Conservation (phyloP, 2,329 filamentous ascomycete genomes). For the Ophiosphaerella narmari region DNA sequence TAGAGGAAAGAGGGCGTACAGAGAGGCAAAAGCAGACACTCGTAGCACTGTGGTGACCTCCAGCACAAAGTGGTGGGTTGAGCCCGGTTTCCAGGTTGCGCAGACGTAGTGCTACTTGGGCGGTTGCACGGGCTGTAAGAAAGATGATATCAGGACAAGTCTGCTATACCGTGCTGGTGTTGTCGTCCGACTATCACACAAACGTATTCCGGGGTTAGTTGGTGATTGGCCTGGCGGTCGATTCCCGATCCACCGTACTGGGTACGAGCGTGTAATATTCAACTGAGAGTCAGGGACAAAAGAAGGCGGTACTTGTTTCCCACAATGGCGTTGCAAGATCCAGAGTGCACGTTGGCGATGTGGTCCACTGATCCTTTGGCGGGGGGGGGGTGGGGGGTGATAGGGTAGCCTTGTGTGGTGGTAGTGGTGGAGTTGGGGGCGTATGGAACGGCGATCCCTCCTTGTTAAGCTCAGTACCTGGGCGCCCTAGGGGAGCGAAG, state of each 20-base stretch:
- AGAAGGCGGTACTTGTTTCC: constrained; percentile 16
- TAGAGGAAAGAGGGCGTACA: constrained; percentile 48
- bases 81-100: constrained; percentile 54
- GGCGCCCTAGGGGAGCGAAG: constrained; percentile 50
- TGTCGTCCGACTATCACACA: constrained; percentile 28
- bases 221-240: constrained; percentile 12
- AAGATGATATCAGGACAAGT: constrained; percentile 41
- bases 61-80: constrained; percentile 44
- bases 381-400: constrained; percentile 16
- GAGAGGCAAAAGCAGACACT: constrained; percentile 42
- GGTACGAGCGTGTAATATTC: constrained; percentile 34
- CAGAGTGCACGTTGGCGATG: constrained; percentile 40
- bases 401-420: constrained; percentile 22
- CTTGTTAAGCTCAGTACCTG: constrained; percentile 57
- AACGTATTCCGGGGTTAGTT: constrained; percentile 31
- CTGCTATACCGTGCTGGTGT: constrained; percentile 36
- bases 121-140: constrained; percentile 45
- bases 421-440: constrained; percentile 44
- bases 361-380: constrained; percentile 22
- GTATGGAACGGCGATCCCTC: constrained; percentile 52
- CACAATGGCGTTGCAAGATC: constrained; percentile 36
- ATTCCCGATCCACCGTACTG: constrained; percentile 29
- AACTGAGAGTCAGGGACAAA: constrained; percentile 26
- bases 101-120: constrained; percentile 52
- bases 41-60: constrained; percentile 44